Conservation (phyloP, 345 rosid species). For the Limnanthes douglasii region DNA sequence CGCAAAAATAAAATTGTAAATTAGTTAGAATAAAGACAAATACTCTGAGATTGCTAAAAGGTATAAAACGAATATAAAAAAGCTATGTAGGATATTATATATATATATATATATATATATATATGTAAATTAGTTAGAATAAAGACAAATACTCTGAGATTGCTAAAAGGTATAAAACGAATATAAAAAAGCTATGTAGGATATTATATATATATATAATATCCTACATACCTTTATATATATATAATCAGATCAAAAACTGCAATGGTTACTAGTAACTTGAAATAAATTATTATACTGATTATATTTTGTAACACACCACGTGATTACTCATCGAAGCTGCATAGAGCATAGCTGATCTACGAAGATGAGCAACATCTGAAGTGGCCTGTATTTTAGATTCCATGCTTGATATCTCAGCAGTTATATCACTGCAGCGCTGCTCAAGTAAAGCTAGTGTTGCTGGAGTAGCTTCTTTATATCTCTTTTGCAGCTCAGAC, state of each 20-base stretch:
- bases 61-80: neutral
- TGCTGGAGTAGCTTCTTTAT: conserved; percentile 89
- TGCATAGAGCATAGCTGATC: conserved; percentile 70
- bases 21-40: too few species aligned
- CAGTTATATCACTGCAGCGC: conserved; percentile 57
- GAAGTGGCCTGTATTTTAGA: conserved; percentile 76
- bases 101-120: too few species aligned
- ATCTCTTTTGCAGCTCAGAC: conserved; percentile 86
- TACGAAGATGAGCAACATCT: conserved; percentile 76
- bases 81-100: too few species aligned
- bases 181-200: too few species aligned
- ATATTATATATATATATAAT: too few species aligned
- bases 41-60: neutral
- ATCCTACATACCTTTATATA: too few species aligned
- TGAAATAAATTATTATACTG: neutral
- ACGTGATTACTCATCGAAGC: conserved; percentile 82
- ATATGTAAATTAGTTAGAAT: too few species aligned
- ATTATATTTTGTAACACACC: conserved; percentile 27
- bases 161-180: too few species aligned
- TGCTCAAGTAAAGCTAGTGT: conserved; percentile 95
- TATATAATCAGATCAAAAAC: too few species aligned
- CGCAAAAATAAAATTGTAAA: too few species aligned
- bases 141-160: too few species aligned
- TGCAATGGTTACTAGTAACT: neutral
- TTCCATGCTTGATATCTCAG: conserved; percentile 54